Percentiles rank a stretch among this genome's conserved stretches.
Evolutionary conservation across 129 eudicot species (phyloP).

Genomic region (Glebionis coronaria): DNA sequence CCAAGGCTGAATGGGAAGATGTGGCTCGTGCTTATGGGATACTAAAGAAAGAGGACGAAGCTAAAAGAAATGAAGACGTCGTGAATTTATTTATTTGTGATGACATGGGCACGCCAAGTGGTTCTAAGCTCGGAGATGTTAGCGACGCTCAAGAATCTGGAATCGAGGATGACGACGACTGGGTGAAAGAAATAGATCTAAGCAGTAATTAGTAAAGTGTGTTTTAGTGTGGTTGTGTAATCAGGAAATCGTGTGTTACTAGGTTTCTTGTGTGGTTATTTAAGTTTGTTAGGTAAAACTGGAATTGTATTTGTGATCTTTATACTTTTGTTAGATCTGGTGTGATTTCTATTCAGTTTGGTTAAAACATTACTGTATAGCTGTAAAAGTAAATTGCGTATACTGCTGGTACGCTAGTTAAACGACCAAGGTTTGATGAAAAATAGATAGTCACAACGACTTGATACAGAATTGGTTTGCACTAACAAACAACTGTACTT

Average conservation of each 20-base stretch:
- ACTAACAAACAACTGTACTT: no score
- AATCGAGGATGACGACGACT: neutral
- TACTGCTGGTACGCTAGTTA: no score
- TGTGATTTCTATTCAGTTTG: neutral
- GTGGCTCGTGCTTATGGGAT: conserved; percentile 43
- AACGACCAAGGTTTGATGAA: no score
- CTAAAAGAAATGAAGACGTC: conserved; percentile 7
- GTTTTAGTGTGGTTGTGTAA: neutral
- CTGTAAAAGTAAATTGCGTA: no score
- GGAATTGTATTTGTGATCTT: neutral
- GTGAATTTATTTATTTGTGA: neutral
- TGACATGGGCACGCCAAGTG: neutral
- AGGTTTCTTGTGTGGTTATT: neutral
- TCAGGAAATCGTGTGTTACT: neutral
- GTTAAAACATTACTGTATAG: neutral
- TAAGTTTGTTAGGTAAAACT: neutral
- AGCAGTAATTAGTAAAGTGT: neutral
- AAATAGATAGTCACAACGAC: no score
- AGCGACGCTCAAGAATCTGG: conserved; percentile 18
- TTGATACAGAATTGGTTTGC: no score
- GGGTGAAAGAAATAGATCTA: conserved; percentile 8
- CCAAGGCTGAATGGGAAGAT: conserved; percentile 45
- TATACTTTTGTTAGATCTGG: neutral
- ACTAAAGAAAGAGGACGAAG: conserved; percentile 29
- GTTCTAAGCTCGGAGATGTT: neutral